Conservation (phyloP, 495 filamentous ascomycete species). For the Pyrenula aspistea region DNA sequence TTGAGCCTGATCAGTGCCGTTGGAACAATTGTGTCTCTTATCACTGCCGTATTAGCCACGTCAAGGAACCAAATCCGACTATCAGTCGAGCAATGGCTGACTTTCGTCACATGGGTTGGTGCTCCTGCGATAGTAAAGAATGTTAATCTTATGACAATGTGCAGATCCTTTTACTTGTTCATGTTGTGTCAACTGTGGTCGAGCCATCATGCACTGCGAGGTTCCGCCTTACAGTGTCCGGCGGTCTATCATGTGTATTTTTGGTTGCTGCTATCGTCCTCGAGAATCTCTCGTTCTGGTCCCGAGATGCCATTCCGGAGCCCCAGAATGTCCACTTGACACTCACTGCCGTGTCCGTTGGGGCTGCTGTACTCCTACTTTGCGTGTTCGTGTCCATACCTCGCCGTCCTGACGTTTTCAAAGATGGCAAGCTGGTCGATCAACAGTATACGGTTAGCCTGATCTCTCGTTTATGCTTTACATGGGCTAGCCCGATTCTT, state of each 20-base stretch:
- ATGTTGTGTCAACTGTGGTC: slow-evolving; percentile 5
- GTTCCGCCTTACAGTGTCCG: slow-evolving; percentile 1
- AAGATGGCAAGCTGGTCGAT: slow-evolving; percentile 48
- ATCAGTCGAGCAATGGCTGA: slow-evolving; percentile 27
- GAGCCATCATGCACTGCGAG: slow-evolving; percentile 1
- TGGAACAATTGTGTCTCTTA: slow-evolving; percentile 30
- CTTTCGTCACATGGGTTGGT: slow-evolving; percentile 33
- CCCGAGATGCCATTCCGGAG: slow-evolving; percentile 1
- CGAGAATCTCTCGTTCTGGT: neutral
- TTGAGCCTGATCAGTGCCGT: slow-evolving; percentile 28
- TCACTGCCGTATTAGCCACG: slow-evolving; percentile 18
- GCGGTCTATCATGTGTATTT: slow-evolving; percentile 7
- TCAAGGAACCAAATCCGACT: slow-evolving; percentile 7
- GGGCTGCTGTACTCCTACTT: slow-evolving; percentile 17
- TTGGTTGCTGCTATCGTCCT: slow-evolving; percentile 17
- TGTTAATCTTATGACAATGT: too few relatives aligned
- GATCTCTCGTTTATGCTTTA: slow-evolving; percentile 48
- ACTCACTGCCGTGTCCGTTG: slow-evolving; percentile 3
- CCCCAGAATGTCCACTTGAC: neutral
- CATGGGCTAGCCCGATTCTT: slow-evolving; percentile 47
- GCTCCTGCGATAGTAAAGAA: too few relatives aligned
- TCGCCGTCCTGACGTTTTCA: slow-evolving; percentile 52
- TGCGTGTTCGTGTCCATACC: slow-evolving; percentile 35
- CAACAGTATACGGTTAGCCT: slow-evolving; percentile 47
- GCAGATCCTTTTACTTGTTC: slow-evolving; percentile 6